Evolutionary conservation across 441 rosid species (phyloP).

Genomic region (Eruca vesicaria): DNA sequence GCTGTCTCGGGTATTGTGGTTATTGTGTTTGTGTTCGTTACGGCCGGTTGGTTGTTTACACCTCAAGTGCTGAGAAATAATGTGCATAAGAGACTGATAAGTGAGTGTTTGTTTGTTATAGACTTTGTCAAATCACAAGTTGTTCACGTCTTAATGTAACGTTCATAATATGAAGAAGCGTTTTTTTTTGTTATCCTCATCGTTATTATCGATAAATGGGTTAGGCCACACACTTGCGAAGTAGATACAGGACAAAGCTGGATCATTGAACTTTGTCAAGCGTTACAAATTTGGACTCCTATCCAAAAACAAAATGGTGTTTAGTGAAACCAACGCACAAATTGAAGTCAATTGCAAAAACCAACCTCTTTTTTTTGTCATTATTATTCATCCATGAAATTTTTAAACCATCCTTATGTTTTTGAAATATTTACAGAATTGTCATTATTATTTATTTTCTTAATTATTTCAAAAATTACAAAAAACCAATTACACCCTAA

Average conservation of each 20-base stretch:
- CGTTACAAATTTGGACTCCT: not conserved
- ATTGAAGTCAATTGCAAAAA: no score
- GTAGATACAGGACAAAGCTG: not conserved
- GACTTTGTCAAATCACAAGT: conserved; percentile 16
- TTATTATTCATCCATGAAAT: no score
- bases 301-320: not conserved
- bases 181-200: not conserved
- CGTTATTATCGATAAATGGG: not conserved
- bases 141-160: conserved; percentile 12
- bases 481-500: no score
- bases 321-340: no score
- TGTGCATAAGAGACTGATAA: conserved; percentile 23
- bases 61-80: conserved; percentile 40
- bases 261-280: not conserved
- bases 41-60: conserved; percentile 41
- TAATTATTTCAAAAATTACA: no score
- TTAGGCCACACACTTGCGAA: not conserved
- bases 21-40: conserved; percentile 34
- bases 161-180: not conserved
- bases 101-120: conserved; percentile 15
- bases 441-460: no score
- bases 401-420: no score
- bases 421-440: no score
- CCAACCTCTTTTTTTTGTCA: no score
- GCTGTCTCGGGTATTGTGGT: conserved; percentile 33